These are phyloP conservation scores for Lichtheimia ornata DNA, from an alignment of 371 early-diverging fungal genomes.

Conservation along the genomic window DNA sequence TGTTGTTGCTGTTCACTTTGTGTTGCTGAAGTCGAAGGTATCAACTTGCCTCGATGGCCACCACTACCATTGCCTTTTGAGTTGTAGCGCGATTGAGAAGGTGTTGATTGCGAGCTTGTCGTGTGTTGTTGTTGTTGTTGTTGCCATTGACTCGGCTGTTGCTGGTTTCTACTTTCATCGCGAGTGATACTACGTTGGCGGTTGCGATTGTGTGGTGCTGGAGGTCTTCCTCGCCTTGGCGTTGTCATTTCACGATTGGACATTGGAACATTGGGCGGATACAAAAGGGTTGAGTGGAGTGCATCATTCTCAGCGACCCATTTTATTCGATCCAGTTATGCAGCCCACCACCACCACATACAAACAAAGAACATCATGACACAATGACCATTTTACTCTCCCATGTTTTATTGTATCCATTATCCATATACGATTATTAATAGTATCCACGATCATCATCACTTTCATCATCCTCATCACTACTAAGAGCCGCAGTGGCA, in stretches of 20 bases:
- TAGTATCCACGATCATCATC: conserved; percentile 53
- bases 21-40: too few relatives aligned
- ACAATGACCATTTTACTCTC: too few relatives aligned
- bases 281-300: too few relatives aligned
- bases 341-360: too few relatives aligned
- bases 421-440: conserved; percentile 7
- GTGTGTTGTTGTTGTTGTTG: conserved; percentile 2
- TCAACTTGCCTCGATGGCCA: too few relatives aligned
- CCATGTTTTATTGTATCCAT: too few relatives aligned
- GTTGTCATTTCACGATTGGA: conserved; percentile 1
- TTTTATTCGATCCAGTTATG: too few relatives aligned
- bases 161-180: background rate
- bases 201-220: background rate
- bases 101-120: too few relatives aligned
- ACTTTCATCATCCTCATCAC: conserved; percentile 58
- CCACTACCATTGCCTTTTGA: too few relatives aligned
- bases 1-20: background rate
- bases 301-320: too few relatives aligned
- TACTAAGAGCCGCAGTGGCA: conserved; percentile 60
- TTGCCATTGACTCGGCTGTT: background rate
- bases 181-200: background rate
- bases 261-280: background rate
- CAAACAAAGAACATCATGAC: too few relatives aligned
- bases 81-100: too few relatives aligned
- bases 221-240: conserved; percentile 4